Percentiles rank a stretch among this genome's conserved stretches.
phyloP scores from a whole-genome alignment of 2,329 filamentous ascomycete genomes.

The Phyllosticta citribraziliensis region DNA sequence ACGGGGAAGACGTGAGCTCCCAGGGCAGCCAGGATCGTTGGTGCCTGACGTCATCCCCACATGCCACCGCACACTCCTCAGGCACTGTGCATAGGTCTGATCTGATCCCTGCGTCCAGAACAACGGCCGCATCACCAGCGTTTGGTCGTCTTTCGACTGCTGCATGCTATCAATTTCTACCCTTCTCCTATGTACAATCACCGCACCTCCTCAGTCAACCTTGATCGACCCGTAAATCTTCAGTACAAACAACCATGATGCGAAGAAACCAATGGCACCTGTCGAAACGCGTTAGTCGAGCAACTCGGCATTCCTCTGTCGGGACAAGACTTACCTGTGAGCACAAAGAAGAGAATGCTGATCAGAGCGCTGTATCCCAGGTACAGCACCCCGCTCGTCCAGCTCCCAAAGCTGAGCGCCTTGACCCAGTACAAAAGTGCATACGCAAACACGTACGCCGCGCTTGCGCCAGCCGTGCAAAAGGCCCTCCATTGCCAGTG shows the following conservation, averaged over 20 bases:
- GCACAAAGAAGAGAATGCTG: constrained; percentile 82
- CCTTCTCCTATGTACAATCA: background rate
- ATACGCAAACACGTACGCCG: constrained; percentile 84
- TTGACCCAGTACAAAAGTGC: constrained; percentile 85
- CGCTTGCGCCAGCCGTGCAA: constrained; percentile 80
- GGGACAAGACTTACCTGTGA: constrained; percentile 61
- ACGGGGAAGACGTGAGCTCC: too few relatives aligned
- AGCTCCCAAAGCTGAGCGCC: constrained; percentile 72
- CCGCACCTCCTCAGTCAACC: constrained; percentile 56
- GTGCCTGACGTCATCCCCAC: background rate
- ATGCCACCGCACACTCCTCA: background rate
- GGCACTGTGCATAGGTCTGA: too few relatives aligned
- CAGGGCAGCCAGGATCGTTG: background rate
- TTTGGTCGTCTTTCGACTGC: background rate
- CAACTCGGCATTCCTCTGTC: background rate
- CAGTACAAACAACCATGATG: constrained; percentile 87
- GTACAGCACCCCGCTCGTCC: constrained; percentile 84
- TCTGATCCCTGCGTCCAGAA: too few relatives aligned
- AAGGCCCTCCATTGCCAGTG: constrained; percentile 99
- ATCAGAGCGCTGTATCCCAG: constrained; percentile 86
- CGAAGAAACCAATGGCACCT: constrained; percentile 94
- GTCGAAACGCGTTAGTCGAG: background rate
- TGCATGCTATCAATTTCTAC: background rate
- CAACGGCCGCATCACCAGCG: background rate
- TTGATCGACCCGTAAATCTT: constrained; percentile 98